Evolutionary conservation across 2,329 filamentous ascomycete species (phyloP).

Genomic region (Penicillium paneum): DNA sequence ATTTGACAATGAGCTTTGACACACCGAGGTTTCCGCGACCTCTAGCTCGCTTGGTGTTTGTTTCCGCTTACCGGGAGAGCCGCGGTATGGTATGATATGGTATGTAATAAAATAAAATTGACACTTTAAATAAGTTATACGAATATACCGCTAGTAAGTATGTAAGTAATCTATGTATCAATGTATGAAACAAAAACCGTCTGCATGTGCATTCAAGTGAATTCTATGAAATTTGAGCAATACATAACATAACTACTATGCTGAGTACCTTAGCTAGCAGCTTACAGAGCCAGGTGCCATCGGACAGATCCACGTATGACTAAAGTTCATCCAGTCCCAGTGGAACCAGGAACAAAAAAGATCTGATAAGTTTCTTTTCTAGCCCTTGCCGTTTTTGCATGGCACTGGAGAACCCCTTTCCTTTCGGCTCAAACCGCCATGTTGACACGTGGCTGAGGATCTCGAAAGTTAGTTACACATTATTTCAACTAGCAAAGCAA

Average conservation of each 20-base stretch:
- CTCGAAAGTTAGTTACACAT: background rate
- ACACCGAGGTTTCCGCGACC: background rate
- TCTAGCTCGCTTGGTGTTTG: background rate
- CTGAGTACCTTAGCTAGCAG: background rate
- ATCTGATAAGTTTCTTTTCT: constrained; percentile 5
- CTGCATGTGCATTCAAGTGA: background rate
- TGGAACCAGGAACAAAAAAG: constrained; percentile 1
- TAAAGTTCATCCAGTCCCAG: background rate
- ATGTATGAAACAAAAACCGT: background rate
- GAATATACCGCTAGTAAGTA: background rate
- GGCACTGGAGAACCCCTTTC: background rate
- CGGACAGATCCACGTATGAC: background rate
- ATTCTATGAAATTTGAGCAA: background rate
- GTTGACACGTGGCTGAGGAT: background rate
- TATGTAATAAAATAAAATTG: too few relatives aligned
- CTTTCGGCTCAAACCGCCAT: background rate
- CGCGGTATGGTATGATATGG: background rate
- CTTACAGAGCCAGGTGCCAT: background rate
- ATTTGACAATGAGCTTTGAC: background rate
- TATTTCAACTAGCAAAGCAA: background rate
- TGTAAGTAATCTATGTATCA: background rate
- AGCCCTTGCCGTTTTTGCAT: background rate
- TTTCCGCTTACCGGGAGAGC: background rate
- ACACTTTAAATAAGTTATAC: background rate
- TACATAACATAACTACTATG: background rate